Evolutionary conservation across 139 green algal species (phyloP), one percentile per base, ranked within the genome.

Genomic region (Picochlorum sp.): DNA sequence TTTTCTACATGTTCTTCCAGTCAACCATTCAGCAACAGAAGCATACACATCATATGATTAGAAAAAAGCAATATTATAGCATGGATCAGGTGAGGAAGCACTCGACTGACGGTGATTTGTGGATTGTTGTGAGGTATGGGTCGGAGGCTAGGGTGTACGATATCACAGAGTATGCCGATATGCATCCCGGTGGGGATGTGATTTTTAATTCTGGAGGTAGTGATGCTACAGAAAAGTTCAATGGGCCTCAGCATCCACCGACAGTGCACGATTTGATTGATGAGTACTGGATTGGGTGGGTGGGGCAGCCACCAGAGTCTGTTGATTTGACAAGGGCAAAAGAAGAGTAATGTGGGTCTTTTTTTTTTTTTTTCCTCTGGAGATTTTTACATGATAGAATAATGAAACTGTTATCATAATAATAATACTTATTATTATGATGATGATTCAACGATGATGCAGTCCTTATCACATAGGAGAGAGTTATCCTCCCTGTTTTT

Each of bases 141-240:
- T 23, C 15, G 1, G n/a, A 63, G 23, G 21, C 14, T 26, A 18
- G 20, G 49, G 85, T 95, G 38, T 97, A 97, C 60, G 84, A 97
- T 63, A 45, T 97, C 0, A 95, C 81, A 11, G 55, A 66, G 0
- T 97, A 96, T 54, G 76, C 95, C 0, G 84, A 97, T 6, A 82
- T 95, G 49, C 91, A 97, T 66, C 91, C 91, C 4, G 89, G 89
- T 4, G 91, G 90, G 6, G 77, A 89, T 24, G 79, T 80, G 24
- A 96, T 97, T 54, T 71, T 95, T 32, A 80, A 71, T 4, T 80
- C 96, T 65, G 85, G 85, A 0, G 90, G 90, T 0, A 73, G 62
- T 5, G 89, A 97, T 45, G 70, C 86, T 37, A 97, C 90, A 1
- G 73, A 87, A 54, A 87, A 87, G 23, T 96, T 97, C 63, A 70